Base-by-base conservation (phyloP, 805 yeast species). In the Teunomyces lycoperdinae region DNA sequence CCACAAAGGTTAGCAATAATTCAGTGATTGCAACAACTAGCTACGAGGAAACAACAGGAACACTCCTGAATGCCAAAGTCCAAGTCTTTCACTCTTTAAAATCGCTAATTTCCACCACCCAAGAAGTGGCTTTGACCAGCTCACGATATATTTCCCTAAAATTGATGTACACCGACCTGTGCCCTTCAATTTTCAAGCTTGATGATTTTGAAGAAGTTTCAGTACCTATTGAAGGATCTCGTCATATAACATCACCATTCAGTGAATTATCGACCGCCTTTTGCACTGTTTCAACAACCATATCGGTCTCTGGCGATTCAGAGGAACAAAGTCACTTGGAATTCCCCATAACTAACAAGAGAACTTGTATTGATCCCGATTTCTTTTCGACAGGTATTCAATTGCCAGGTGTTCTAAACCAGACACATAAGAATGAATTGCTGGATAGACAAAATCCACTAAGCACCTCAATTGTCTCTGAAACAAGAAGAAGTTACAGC, bases 1-100 rank as follows among this genome's bases (percentile, higher is more conserved):
- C 81, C 54, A 59, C 58, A n/a, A 9, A 16, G 9, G 11, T 20
- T 17, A 20, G 8, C 20, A 11, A 38, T 11, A 16, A 7, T 20
- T 28, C 28, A 16, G 27, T 13, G 9, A 13, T 9, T 20, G 30
- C 30, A 11, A 38, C 41, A 9, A 38, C 30, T n/a, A 13, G 14
- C 28, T 24, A 24, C 9, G 30, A 24, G 8, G 13, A 5, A 11
- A n/a, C 30, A 6, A 11, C 9, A 13, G 40, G 28, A 7, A 38
- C 28, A 24, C 3, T n/a, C 3, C 30, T 24, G 30, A 24, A 24
- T 38, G 30, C 41, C 9, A 24, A 29, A 13, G 26, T n/a, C 0
- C 41, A 38, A 38, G 30, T 26, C 1, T n/a, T 38, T 8, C 30
- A 38, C 11, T 38, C 26, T 14, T 29, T 38, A 9, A 38, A 38